Base-by-base conservation (phyloP, 2,329 filamentous ascomycete species). In the Cylindrodendrum hubeiense region DNA sequence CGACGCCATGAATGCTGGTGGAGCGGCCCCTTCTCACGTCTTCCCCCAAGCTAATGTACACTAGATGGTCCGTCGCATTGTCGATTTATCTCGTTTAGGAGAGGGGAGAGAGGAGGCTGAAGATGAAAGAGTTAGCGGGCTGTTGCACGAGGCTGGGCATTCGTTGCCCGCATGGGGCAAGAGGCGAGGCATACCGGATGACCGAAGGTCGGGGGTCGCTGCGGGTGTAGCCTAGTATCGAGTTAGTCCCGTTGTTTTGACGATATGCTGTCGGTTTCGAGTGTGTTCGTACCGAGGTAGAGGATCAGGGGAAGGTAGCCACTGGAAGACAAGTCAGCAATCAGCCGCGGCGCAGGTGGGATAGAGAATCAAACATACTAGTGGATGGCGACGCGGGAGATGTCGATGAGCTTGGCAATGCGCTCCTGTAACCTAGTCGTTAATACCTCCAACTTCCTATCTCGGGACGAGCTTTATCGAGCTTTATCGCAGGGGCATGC, bases 281-380 rank as follows among this genome's bases (percentile, higher is more conserved):
- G 83, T 60, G 58, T 41, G 30, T 55, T 61, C 79, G 76, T 90
- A 96, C 93, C 96, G 76, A 99, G 91, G 82, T 98, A 99, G 81
- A 99, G 88, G 80, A 99, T 97, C 81, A 99, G 83, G 75, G 96
- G 96, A 64, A 99, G 89, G 83, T 98, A 99, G 80, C 96, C 96
- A 86, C 94, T 97, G 75, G 56, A 60, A 57, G 47, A 56, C 30
- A 58, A 53, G 77, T 87, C 71, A 86, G 81, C 69, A 66, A 54
- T 9, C 5, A n/a, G 13, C 3, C 22, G 21, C 2, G 12, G 17
- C 43, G 5, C 19, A 49, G 21, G 9, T 15, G 26, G 3, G 3
- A 33, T 17, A 39, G 55, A 13, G 41, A 10, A 3, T 1, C 44
- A 41, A 28, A 79, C 92, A 72, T 89, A 97, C 94, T 98, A 99